phyloP scores from a whole-genome alignment of 2,329 filamentous ascomycete genomes.

The Pestalotiopsis sp. region DNA sequence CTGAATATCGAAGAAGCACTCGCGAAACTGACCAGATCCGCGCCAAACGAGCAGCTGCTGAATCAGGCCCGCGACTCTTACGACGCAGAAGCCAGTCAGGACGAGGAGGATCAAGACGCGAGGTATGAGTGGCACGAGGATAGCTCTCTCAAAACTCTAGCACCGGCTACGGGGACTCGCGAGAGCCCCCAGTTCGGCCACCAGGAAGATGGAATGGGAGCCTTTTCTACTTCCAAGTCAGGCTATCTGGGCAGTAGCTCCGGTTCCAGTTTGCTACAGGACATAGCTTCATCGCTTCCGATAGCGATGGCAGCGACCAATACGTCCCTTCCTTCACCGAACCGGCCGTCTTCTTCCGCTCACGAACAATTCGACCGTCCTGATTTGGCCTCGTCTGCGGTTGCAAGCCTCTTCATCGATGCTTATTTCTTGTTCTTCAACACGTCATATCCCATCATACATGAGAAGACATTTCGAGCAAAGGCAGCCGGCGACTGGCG shows the following conservation, averaged over 20 bases:
- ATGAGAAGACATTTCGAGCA: conserved; percentile 47
- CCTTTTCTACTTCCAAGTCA: conserved; percentile 22
- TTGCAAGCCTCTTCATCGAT: conserved; percentile 33
- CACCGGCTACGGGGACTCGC: conserved; percentile 4
- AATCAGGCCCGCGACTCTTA: neutral
- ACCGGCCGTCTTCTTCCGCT: neutral
- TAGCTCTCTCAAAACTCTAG: neutral
- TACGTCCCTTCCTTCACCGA: neutral
- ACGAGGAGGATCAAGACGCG: conserved; percentile 6
- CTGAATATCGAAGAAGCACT: conserved; percentile 27
- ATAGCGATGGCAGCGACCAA: neutral
- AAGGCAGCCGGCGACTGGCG: conserved; percentile 23
- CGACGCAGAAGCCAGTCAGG: conserved; percentile 11
- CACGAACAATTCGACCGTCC: neutral
- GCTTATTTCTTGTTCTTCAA: conserved; percentile 49
- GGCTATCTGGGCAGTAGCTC: conserved; percentile 31
- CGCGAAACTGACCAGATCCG: conserved; percentile 3
- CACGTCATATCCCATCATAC: conserved; percentile 46
- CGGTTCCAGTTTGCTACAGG: conserved; percentile 27
- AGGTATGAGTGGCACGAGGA: conserved; percentile 25
- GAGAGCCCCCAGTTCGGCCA: conserved; percentile 12
- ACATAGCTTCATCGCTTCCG: conserved; percentile 18
- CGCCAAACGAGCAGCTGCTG: neutral
- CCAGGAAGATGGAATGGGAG: conserved; percentile 29
- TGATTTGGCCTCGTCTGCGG: conserved; percentile 14